Evolutionary conservation across 768 basidiomycete species (phyloP), one percentile per base, ranked within the genome.

Genomic region (Tricholomella constricta): DNA sequence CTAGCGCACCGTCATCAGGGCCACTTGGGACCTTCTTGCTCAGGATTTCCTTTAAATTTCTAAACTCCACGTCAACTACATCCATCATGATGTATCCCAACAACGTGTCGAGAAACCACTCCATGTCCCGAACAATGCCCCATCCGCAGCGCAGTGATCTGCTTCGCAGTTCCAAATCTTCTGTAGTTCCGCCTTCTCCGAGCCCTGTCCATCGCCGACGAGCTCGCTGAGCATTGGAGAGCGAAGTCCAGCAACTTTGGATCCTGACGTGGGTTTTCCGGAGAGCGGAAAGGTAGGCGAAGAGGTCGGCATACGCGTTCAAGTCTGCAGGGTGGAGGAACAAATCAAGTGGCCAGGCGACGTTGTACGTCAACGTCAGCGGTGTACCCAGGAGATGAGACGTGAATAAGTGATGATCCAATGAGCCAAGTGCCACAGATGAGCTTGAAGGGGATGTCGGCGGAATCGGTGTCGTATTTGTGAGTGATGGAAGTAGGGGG

Each of bases 1-100:
- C 23, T 17, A 35, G 41, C 4, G 29, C 9, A 15, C 32, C 9
- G 10, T 32, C 35, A 40, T 55, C 55, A 8, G 20, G 32, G 42
- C 37, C 48, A 20, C 48, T 54, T 9, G 48, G 48, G 23, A 51
- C 60, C 45, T 69, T 70, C 51, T 69, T 70, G 49, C 63, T 65
- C 37, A 93, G 70, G 25, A 84, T 68, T 32, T 77, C 81, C 64
- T 87, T 89, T 59, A 96, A 70, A 58, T 81, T 78, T 51, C 80
- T 72, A 63, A 89, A 94, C 65, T 96, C 93, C 14, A 85, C 81
- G 54, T 94, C 93, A 29, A 94, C 79, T 8, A 96, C 93, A 57
- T 96, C 94, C 62, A 82, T 88, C 90, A 92, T 91, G 54, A 92
- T 82, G 67, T 97, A 95, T 9, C 84, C 85, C 49, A 91, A 71